phyloP scores from a whole-genome alignment of 371 early-diverging fungal genomes.

The Lichtheimia hyalospora region DNA sequence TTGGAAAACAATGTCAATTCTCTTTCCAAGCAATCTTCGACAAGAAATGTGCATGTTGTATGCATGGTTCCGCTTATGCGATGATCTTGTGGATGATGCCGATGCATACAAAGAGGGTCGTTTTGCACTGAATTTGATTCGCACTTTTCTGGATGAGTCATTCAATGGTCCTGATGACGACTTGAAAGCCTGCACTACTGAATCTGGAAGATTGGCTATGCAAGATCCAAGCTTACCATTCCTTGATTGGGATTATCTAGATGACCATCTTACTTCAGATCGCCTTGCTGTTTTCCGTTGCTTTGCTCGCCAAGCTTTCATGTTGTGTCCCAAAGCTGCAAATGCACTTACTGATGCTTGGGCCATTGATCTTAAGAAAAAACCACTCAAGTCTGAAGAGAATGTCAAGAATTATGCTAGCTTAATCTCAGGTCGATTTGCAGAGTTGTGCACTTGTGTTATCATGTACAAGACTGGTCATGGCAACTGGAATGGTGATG shows the following conservation, averaged over 20 bases:
- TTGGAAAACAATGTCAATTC: slow-evolving; percentile 50
- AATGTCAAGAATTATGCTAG: slow-evolving; percentile 49
- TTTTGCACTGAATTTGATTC: slow-evolving; percentile 18
- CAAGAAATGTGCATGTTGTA: slow-evolving; percentile 54
- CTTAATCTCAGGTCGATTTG: slow-evolving; percentile 54
- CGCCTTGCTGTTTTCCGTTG: slow-evolving; percentile 29
- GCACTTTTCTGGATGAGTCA: slow-evolving; percentile 18
- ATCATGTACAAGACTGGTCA: slow-evolving; percentile 43
- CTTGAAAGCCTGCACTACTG: neutral
- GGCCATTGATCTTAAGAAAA: slow-evolving; percentile 42
- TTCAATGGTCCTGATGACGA: neutral
- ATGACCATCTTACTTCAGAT: slow-evolving; percentile 14
- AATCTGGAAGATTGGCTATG: neutral
- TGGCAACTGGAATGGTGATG: slow-evolving; percentile 32
- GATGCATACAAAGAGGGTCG: neutral
- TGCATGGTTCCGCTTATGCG: slow-evolving; percentile 56
- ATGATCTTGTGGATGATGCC: slow-evolving; percentile 56
- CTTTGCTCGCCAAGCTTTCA: slow-evolving; percentile 36
- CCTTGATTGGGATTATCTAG: slow-evolving; percentile 28
- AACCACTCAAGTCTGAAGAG: slow-evolving; percentile 32
- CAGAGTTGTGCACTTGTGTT: slow-evolving; percentile 47
- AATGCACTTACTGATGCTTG: slow-evolving; percentile 51
- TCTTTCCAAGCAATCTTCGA: slow-evolving; percentile 48
- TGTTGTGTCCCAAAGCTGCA: slow-evolving; percentile 44
- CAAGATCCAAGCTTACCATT: slow-evolving; percentile 11